Evolutionary conservation across 441 rosid species (phyloP), one percentile per base, ranked within the genome.

Genomic region (Adansonia madagascariensis): DNA sequence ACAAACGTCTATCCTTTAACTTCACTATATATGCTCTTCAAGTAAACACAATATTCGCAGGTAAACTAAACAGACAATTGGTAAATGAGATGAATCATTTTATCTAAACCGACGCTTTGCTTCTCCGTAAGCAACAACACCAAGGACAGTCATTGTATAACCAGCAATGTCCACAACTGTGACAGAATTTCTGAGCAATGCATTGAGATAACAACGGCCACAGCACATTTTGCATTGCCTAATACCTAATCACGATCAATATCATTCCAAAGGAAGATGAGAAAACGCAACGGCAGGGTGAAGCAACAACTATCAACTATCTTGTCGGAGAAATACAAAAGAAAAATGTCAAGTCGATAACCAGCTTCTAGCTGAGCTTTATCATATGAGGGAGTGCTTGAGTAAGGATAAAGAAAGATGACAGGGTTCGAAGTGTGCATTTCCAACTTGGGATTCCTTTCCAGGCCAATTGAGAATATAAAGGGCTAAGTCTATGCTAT

Each of bases 221-320:
- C 97, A 8, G 97, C 99, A n/a, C 98, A 97, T 84, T 95, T 95
- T 3, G 99, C 99, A 78, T 95, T 95, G 71, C 98, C 99, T 59
- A 95, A 79, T 20, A 94, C 99, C 99, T 95, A 90, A 22, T 72
- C 27, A 66, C 64, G 71, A 39, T 8, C 17, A 24, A 43, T 71
- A 61, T 52, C 41, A 67, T 73, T 64, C 67, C 47, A 75, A 17
- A 78, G 12, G 35, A 60, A 11, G 64, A 73, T 71, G 44, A 65
- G 53, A 44, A 6, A 5, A 77, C 17, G 78, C 41, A 72, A 39
- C 63, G 17, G 39, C 75, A 35, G 3, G 14, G 18, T 73, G 35
- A 60, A 73, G 17, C 8, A 12, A 50, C 41, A 70, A 44, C 10
- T 4, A 4, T 57, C 24, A 15, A 3, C 1, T 31, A 31, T 35